Percentiles rank a stretch among this genome's conserved stretches.
phyloP scores from a whole-genome alignment of 331 rosid genomes.

The Saraca asoca region DNA sequence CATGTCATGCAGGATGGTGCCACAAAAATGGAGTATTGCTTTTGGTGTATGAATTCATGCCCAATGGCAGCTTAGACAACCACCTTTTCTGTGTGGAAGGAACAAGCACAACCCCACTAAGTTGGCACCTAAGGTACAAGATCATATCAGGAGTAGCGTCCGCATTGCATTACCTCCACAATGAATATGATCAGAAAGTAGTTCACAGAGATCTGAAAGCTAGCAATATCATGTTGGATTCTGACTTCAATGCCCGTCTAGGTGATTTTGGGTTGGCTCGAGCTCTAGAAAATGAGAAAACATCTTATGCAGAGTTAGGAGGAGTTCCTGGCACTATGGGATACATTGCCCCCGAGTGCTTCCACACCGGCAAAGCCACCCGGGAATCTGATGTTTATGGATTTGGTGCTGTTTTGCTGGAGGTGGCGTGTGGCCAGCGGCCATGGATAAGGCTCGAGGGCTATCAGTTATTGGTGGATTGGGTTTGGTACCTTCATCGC shows the following conservation, averaged over 20 bases:
- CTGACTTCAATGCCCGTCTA: slow-evolving; percentile 61
- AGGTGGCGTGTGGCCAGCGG: slow-evolving; percentile 68
- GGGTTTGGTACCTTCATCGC: slow-evolving; percentile 77
- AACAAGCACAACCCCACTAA: slow-evolving; percentile 37
- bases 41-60: slow-evolving; percentile 80
- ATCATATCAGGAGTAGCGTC: slow-evolving; percentile 69
- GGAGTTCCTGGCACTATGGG: slow-evolving; percentile 78
- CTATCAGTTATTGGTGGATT: slow-evolving; percentile 58
- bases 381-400: slow-evolving; percentile 68
- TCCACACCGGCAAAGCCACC: slow-evolving; percentile 75
- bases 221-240: slow-evolving; percentile 74
- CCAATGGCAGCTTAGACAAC: slow-evolving; percentile 77
- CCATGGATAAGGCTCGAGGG: slow-evolving; percentile 58
- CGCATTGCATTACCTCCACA: slow-evolving; percentile 69
- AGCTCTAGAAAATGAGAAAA: slow-evolving; percentile 65
- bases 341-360: slow-evolving; percentile 81
- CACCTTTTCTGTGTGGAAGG: slow-evolving; percentile 62
- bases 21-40: slow-evolving; percentile 62
- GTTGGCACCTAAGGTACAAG: slow-evolving; percentile 64
- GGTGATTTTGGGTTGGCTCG: slow-evolving; percentile 83
- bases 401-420: slow-evolving; percentile 65
- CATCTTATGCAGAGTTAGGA: slow-evolving; percentile 60
- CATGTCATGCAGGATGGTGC: slow-evolving; percentile 62
- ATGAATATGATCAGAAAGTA: slow-evolving; percentile 73
- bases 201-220: slow-evolving; percentile 81